Evolutionary conservation across 495 filamentous ascomycete genomes (phyloP), one percentile per base, ranked within the genome.

Genomic region (Hyphodiscus hymeniophilus): DNA sequence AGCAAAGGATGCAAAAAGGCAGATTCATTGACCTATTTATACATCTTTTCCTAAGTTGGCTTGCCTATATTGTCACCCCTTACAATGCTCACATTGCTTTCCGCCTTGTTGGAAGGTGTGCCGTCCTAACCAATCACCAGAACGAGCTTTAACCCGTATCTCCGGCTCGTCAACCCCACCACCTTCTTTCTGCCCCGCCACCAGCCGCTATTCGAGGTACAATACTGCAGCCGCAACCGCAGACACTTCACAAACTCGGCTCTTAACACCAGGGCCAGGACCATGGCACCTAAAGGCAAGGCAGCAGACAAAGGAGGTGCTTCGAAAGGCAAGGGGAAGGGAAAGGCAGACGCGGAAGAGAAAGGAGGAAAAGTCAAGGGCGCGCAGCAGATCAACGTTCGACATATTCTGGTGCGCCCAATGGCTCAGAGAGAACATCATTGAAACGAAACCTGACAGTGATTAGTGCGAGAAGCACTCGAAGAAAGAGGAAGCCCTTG

Each of bases 381-480:
- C 4, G 87, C 85, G 0, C 84, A 79, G 51, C 76, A 76, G 34
- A 87, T 96, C 58, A 89, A 94, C 56, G 86, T 90, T 33, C 74
- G 90, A 16, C 90, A 96, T 65, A 94, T 96, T 56, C 71, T 96
- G 54, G 83, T 87, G 22, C 11, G 20, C 24, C 11, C 16, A 36
- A 15, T 20, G 24, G 12, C 15, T 41, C 22, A 32, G 7, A 3
- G 12, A n/a, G 15, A 22, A 3, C 8, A 39, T 17, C n/a, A 11
- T 22, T 44, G 18, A 48, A 38, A 47, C 15, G 42, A 38, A 15
- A 20, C 46, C 48, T 57, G 48, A 56, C 38, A 22, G 45, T 5
- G n/a, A n/a, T n/a, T 42, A 88, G 85, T 95, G 89, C 61, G 85
- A 87, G 61, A 96, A 96, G 64, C 79, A 89, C 64, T 69, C 75